Evolutionary conservation across 805 yeast genomes (phyloP).

Genomic region (Pichia thaimueangensis): DNA sequence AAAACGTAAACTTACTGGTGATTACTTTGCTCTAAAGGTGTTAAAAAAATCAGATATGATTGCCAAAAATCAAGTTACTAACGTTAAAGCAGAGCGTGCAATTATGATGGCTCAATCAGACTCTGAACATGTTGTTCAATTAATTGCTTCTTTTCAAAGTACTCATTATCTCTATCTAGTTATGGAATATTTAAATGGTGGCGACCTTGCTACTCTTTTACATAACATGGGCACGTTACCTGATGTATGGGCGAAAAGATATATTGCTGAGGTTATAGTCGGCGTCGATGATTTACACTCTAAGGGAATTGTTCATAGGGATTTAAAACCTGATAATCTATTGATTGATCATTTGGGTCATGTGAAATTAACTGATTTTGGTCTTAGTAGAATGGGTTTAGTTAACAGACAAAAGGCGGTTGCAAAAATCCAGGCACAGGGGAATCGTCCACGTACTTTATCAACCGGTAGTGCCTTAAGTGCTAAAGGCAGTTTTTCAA

Average conservation of each 20-base stretch:
- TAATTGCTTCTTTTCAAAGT: slow-evolving; percentile 84
- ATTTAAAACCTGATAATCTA: slow-evolving; percentile 89
- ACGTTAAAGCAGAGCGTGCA: slow-evolving; percentile 91
- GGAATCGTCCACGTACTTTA: not conserved
- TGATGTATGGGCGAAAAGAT: slow-evolving; percentile 78
- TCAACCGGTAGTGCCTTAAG: slow-evolving; percentile 4
- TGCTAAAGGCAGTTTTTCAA: slow-evolving; percentile 7
- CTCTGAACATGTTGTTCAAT: slow-evolving; percentile 86
- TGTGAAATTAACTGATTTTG: slow-evolving; percentile 90
- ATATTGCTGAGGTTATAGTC: slow-evolving; percentile 82
- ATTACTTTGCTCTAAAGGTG: slow-evolving; percentile 90
- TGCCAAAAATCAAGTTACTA: slow-evolving; percentile 91
- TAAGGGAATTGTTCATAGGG: slow-evolving; percentile 89
- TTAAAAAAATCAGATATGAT: slow-evolving; percentile 92
- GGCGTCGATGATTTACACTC: slow-evolving; percentile 88
- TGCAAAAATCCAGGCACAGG: slow-evolving; percentile 1
- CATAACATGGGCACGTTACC: slow-evolving; percentile 79
- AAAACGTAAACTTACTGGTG: slow-evolving; percentile 79
- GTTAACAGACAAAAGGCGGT: slow-evolving; percentile 63
- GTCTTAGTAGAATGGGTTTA: slow-evolving; percentile 83
- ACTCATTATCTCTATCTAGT: slow-evolving; percentile 82
- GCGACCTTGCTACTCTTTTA: slow-evolving; percentile 85
- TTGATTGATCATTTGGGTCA: slow-evolving; percentile 85
- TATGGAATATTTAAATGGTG: slow-evolving; percentile 95
- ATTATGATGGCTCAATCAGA: slow-evolving; percentile 97